Conservation (phyloP, 768 basidiomycete species). For the Calocybe gangraenosa region DNA sequence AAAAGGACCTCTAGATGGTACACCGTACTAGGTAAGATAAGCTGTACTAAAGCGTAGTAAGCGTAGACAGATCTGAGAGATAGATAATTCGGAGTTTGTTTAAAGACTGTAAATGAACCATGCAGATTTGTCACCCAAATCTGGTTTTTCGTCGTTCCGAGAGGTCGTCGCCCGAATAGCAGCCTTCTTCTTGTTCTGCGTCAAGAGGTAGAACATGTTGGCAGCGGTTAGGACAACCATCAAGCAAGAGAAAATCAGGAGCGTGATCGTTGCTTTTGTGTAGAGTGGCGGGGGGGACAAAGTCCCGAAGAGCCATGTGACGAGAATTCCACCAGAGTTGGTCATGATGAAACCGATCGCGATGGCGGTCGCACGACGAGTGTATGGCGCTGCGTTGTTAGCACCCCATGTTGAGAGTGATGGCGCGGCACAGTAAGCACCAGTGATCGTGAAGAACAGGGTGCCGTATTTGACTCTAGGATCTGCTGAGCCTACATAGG, state of each 20-base stretch:
- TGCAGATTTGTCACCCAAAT: slow-evolving; percentile 46
- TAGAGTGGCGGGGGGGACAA: slow-evolving; percentile 49
- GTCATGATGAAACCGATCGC: slow-evolving; percentile 56
- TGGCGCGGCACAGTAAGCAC: slow-evolving; percentile 51
- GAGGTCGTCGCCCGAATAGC: slow-evolving; percentile 24
- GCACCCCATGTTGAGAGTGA: slow-evolving; percentile 55
- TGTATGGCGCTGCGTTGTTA: slow-evolving; percentile 56
- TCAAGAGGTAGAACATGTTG: slow-evolving; percentile 37
- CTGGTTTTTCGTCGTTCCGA: slow-evolving; percentile 31
- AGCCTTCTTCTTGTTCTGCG: slow-evolving; percentile 44
- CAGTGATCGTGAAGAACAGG: slow-evolving; percentile 51
- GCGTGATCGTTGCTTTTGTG: slow-evolving; percentile 39
- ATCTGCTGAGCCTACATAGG: slow-evolving; percentile 30
- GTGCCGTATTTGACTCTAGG: slow-evolving; percentile 45
- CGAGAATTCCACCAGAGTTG: slow-evolving; percentile 57
- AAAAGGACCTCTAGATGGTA: no score
- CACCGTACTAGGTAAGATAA: background rate
- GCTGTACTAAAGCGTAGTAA: background rate
- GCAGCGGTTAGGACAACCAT: slow-evolving; percentile 32
- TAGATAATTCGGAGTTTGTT: background rate
- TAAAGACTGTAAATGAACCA: slow-evolving; percentile 52
- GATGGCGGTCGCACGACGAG: slow-evolving; percentile 53
- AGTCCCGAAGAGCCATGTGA: slow-evolving; percentile 54
- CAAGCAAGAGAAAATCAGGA: slow-evolving; percentile 35
- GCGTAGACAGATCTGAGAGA: no score